Evolutionary conservation across 768 basidiomycete genomes (phyloP), one percentile per base, ranked within the genome.

Genomic region (Mycena galopus): DNA sequence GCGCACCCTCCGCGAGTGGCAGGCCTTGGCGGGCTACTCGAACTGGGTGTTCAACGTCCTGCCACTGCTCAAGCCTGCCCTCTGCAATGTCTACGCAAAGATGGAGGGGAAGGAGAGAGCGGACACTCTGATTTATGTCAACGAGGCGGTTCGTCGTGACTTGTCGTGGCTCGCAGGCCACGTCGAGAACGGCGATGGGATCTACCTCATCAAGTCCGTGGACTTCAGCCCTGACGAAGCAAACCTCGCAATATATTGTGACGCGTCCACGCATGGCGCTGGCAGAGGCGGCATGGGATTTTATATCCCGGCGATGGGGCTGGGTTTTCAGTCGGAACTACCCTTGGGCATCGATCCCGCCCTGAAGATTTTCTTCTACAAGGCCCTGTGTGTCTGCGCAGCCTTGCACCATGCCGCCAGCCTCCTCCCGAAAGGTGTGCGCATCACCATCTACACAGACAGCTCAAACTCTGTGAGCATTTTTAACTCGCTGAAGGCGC

Each of bases 41-140:
- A 83, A 81, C 44, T 84, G 84, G 83, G 23, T 74, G 0, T 75
- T 84, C 19, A 83, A 83, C 29, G 80, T 82, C n/a, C 19, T 78
- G 74, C 25, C 83, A 81, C 1, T 53, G 79, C 64, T 82, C 0
- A 50, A 76, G 0, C 81, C 81, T 0, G 76, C 75, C 5, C 75
- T 84, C 2, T 76, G 56, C 47, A 37, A 73, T 12, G n/a, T 82
- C 9, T 83, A 82, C 55, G 39, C 21, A 0, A 84, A 83, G 42
- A 79, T 81, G 33, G 33, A 56, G 2, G 81, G 79, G 0, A 84
- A 81, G 17, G 79, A 79, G 0, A 83, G 81, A 19, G 42, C 71
- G 0, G 23, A 62, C 37, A 66, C 72, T 0, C 30, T 30, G 0
- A 61, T 87, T 4, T 81, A 73, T 29, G 56, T 85, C 44, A 86